Evolutionary conservation across 176 grass and related monocot species (phyloP), one percentile per base, ranked within the genome.

Genomic region (Echinochloa phyllopogon): DNA sequence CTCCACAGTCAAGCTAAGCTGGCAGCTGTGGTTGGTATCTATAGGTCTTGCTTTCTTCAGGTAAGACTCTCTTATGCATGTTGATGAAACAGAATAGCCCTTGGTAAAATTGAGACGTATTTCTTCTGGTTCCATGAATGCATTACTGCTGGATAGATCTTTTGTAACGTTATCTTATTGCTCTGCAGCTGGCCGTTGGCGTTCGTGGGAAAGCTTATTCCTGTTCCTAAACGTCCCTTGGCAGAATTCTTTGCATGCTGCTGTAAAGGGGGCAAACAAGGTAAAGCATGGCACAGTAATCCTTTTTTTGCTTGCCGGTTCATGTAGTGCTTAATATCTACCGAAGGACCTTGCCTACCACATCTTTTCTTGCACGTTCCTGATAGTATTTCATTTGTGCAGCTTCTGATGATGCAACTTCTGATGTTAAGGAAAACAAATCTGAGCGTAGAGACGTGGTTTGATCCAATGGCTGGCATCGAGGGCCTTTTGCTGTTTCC

Each of bases 1-100:
- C 4, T 83, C 91, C 1, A 96, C 96, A 47, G 89, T 91, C 23
- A 92, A 33, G 72, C 52, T 99, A 40, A 96, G 67, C 58, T 99
- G 93, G 96, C 94, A 96, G 84, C 78, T 94, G 47, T 96, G 96
- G 96, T 87, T 96, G 58, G 90, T 92, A 61, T 94, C 93, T 0
- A 83, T 94, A 52, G 93, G 83, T 56, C 87, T 97, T 72, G 41
- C 67, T 41, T 82, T 94, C 73, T 50, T 90, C 29, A 90, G 94
- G 92, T 94, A 73, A 85, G 20, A 23, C 40, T 69, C 11, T 86
- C 52, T 49, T 73, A 25, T 45, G 11, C 58, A 3, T 25, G 3
- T 41, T 60, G 4, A 33, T 60, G 11, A 52, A 8, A 18, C 12
- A 29, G 2, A 48, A 51, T 38, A 38, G 6, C 0, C 27, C 14